Percentiles rank a stretch among this genome's conserved stretches.
phyloP scores from a whole-genome alignment of 2,329 filamentous ascomycete species.

The Penicillium sp. region DNA sequence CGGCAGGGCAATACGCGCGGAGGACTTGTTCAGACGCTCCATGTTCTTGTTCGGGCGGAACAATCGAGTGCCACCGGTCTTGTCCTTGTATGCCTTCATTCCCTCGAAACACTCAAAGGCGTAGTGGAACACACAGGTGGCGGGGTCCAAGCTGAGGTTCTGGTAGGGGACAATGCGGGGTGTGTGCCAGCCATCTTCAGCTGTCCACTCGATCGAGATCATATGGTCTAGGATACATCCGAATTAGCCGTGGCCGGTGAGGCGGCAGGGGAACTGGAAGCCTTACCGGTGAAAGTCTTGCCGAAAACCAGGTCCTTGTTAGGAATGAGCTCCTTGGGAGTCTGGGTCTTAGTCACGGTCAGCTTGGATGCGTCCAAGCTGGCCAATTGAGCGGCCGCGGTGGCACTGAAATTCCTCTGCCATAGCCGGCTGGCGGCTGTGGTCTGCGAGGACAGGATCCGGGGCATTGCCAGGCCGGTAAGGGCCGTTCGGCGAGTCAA shows the following conservation, averaged over 20 bases:
- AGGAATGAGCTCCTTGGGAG: conserved; percentile 72
- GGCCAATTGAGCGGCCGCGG: conserved; percentile 48
- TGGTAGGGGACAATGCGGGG: conserved; percentile 91
- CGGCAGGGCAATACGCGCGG: conserved; percentile 87
- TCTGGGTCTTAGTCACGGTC: conserved; percentile 69
- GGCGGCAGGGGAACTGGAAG: not conserved
- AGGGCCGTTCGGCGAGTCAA: conserved; percentile 34
- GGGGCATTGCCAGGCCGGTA: conserved; percentile 24
- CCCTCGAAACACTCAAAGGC: conserved; percentile 98
- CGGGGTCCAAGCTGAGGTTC: conserved; percentile 93
- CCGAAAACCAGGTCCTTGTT: conserved; percentile 88
- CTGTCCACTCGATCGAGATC: conserved; percentile 92
- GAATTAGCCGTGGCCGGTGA: conserved; percentile 18
- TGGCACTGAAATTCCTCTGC: conserved; percentile 51
- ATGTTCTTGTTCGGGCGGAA: conserved; percentile 98
- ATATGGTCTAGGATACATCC: conserved; percentile 73
- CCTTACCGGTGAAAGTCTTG: conserved; percentile 78
- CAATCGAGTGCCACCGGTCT: conserved; percentile 72
- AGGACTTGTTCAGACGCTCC: conserved; percentile 88
- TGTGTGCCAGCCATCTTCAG: conserved; percentile 76
- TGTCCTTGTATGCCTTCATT: conserved; percentile 98
- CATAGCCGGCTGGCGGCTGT: conserved; percentile 40
- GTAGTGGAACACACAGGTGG: conserved; percentile 97
- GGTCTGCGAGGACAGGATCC: conserved; percentile 25
- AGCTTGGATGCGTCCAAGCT: conserved; percentile 78